A percentile compares a stretch with the other conserved stretches of the same genome.
Evolutionary conservation across 2,329 filamentous ascomycete species (phyloP).

Genomic region (Fusarium aywerte): DNA sequence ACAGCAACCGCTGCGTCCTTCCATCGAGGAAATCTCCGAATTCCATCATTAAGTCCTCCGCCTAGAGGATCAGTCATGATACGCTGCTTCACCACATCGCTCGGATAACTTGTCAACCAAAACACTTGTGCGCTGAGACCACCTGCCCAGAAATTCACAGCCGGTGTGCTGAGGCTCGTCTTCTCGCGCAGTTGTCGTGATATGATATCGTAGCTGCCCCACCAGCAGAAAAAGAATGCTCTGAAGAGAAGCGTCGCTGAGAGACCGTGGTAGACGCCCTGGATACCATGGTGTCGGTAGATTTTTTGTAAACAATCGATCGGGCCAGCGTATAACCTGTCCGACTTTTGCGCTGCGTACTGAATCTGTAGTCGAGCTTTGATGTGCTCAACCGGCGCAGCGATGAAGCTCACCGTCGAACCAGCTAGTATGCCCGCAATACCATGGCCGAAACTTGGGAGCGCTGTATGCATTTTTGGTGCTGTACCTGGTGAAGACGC

Average conservation of each 20-base stretch:
- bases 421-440: slow-evolving; percentile 89
- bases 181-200: slow-evolving; percentile 72
- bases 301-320: slow-evolving; percentile 84
- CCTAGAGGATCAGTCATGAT: slow-evolving; percentile 96
- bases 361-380: slow-evolving; percentile 95
- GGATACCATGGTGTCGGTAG: slow-evolving; percentile 75
- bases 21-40: slow-evolving; percentile 78
- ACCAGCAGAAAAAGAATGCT: slow-evolving; percentile 97
- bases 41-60: slow-evolving; percentile 72
- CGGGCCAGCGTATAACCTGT: slow-evolving; percentile 85
- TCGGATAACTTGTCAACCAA: slow-evolving; percentile 92
- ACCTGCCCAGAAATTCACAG: slow-evolving; percentile 97
- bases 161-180: slow-evolving; percentile 78
- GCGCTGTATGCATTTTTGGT: slow-evolving; percentile 50
- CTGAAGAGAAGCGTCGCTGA: slow-evolving; percentile 87
- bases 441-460: slow-evolving; percentile 85
- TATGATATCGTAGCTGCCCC: slow-evolving; percentile 92
- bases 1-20: slow-evolving; percentile 81
- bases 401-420: slow-evolving; percentile 89
- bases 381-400: slow-evolving; percentile 92
- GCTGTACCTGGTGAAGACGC: slow-evolving; percentile 21
- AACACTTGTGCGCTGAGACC: slow-evolving; percentile 93
- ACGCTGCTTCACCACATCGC: slow-evolving; percentile 93
- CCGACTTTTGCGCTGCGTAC: slow-evolving; percentile 81
- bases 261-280: slow-evolving; percentile 87